phyloP scores from a whole-genome alignment of 2,329 filamentous ascomycete genomes.

The Trichoderma asperellum region DNA sequence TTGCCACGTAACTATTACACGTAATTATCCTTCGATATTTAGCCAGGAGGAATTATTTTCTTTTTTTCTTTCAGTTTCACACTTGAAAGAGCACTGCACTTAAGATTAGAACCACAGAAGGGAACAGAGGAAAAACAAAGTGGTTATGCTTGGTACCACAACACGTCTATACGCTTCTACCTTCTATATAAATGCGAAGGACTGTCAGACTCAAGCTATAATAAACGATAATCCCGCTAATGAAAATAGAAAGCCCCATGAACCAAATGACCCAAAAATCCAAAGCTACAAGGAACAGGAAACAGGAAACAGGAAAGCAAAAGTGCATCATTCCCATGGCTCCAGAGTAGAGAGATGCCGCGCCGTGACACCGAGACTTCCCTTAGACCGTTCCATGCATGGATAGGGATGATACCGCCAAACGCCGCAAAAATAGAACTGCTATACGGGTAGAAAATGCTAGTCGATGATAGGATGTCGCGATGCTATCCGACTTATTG shows the following conservation, averaged over 20 bases:
- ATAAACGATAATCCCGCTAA: conserved; percentile 22
- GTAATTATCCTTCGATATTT: not conserved
- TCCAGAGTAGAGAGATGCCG: conserved; percentile 25
- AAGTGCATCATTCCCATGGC: conserved; percentile 4
- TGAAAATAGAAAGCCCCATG: not conserved
- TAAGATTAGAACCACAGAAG: not conserved
- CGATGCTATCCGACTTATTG: not conserved
- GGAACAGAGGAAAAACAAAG: not conserved
- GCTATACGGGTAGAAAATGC: conserved; percentile 6
- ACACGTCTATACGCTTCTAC: conserved; percentile 15
- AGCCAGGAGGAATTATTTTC: no score
- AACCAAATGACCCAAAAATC: not conserved
- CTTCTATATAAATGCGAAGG: conserved; percentile 15
- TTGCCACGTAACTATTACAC: not conserved
- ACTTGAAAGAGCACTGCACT: not conserved
- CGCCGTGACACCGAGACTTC: conserved; percentile 21
- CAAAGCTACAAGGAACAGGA: conserved; percentile 1
- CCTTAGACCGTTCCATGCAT: conserved; percentile 16
- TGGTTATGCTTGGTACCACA: conserved; percentile 4
- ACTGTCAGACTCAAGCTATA: conserved; percentile 12
- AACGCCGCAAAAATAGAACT: conserved; percentile 27
- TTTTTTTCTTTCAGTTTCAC: not conserved
- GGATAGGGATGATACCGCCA: conserved; percentile 13
- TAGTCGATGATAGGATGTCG: not conserved
- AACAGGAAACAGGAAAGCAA: not conserved